Evolutionary conservation across 2,329 filamentous ascomycete genomes (phyloP), one percentile per base, ranked within the genome.

Genomic region (Emergomyces pasteurianus): DNA sequence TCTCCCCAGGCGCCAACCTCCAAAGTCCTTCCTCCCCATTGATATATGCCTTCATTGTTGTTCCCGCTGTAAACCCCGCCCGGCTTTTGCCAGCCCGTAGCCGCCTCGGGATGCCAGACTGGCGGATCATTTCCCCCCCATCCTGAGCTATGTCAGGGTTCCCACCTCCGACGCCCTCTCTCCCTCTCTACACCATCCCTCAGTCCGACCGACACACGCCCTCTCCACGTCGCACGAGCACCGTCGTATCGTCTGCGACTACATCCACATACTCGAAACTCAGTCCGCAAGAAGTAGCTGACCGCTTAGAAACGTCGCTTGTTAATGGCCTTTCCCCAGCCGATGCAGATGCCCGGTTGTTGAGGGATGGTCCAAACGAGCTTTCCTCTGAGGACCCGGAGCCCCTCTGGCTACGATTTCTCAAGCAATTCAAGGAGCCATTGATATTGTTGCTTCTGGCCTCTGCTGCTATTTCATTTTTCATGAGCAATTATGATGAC

Each of bases 381-480:
- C 87, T 99, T 43, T 90, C 94, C 6, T 90, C 95, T 73, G 92
- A 97, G 62, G 86, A 90, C 60, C 90, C 92, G 1, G 94, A 99
- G 74, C 92, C 94, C 10, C 78, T 99, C 61, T 99, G 94, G 91
- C 77, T 96, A 59, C 89, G 94, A 62, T 99, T 99, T 69, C 73
- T 96, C 63, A 95, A 95, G 75, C 94, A 99, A 71, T 99, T 99
- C 73, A 91, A 95, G 71, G 94, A 99, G 72, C 92, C 94, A 0
- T 79, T 99, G 60, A 99, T 99, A 64, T 76, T 97, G 26, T 82
- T 99, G n/a, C 82, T 99, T 18, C 83, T 99, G 26, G 88, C 85
- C 7, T 97, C 94, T 2, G 92, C 94, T 0, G 87, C 83, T 21
- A 87, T 95, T 46, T 97, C 92, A 0, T 84, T 97, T 56, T 75